Conservation (phyloP, 148 eudicot genomes). For the Polygonum aviculare region DNA sequence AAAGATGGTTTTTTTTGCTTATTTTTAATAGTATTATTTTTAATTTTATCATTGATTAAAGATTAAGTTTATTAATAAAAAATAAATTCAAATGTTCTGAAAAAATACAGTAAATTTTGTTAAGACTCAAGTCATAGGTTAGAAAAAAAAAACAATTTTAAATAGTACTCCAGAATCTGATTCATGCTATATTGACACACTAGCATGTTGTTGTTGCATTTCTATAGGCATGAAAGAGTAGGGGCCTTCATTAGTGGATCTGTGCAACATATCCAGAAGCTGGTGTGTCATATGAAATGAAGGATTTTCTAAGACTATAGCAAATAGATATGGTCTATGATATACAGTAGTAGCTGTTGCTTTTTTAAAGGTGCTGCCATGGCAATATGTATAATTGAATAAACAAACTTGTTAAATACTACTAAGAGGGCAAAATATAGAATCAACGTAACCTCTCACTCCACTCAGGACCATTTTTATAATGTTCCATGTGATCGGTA, state of each 20-base stretch:
- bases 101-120: no score
- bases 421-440: not conserved
- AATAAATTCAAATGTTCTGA: no score
- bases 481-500: not conserved
- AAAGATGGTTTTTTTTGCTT: no score
- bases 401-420: not conserved
- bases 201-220: not conserved
- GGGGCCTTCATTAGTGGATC: not conserved
- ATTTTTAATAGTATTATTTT: no score
- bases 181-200: not conserved
- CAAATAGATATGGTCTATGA: not conserved
- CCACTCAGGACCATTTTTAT: not conserved
- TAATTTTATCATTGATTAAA: no score
- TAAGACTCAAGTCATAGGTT: no score
- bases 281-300: not conserved
- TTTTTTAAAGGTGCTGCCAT: constrained; percentile 4
- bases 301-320: not conserved
- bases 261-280: not conserved
- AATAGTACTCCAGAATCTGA: not conserved
- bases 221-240: not conserved
- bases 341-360: not conserved
- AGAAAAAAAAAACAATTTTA: no score
- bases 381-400: no score
- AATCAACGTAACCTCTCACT: not conserved
- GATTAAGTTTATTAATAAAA: no score